Conservation (phyloP, 352 stramenopile species). For the Phytophthora europaea region DNA sequence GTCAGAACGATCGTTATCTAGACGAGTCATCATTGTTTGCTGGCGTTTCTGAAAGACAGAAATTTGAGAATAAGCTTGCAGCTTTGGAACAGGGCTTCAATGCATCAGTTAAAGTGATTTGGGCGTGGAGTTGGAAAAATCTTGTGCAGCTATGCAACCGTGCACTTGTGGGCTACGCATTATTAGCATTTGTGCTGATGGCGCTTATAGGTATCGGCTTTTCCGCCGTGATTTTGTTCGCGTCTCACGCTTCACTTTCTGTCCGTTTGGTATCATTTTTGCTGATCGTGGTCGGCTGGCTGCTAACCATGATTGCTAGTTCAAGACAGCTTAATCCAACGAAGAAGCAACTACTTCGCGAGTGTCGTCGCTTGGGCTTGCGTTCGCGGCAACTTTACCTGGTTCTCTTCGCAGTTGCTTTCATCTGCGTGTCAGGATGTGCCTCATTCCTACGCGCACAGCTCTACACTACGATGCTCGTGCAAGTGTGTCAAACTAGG, state of each 20-base stretch:
- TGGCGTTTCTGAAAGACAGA: constrained; percentile 3
- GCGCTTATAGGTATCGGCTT: constrained; percentile 35
- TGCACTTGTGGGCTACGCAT: constrained; percentile 35
- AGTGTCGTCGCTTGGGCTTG: constrained; percentile 48
- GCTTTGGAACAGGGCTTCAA: constrained; percentile 26
- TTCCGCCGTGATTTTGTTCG: constrained; percentile 38
- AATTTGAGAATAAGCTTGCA: constrained; percentile 52
- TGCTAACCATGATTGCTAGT: constrained; percentile 50
- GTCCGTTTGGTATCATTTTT: constrained; percentile 55
- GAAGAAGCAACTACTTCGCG: constrained; percentile 46
- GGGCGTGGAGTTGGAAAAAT: constrained; percentile 36
- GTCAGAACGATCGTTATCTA: constrained; percentile 1
- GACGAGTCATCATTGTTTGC: not conserved
- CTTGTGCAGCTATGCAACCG: constrained; percentile 42
- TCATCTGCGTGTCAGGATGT: constrained; percentile 56
- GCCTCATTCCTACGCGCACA: constrained; percentile 75
- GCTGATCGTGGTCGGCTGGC: constrained; percentile 58
- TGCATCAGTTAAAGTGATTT: constrained; percentile 26
- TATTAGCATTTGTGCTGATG: constrained; percentile 41
- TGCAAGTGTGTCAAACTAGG: constrained; percentile 72
- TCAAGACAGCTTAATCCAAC: constrained; percentile 57
- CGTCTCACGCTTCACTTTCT: constrained; percentile 40
- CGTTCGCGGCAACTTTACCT: constrained; percentile 43
- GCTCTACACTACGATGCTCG: constrained; percentile 72
- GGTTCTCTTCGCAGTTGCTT: constrained; percentile 44